Conservation (phyloP, 805 yeast genomes). For the Teunomyces gatunensis region DNA sequence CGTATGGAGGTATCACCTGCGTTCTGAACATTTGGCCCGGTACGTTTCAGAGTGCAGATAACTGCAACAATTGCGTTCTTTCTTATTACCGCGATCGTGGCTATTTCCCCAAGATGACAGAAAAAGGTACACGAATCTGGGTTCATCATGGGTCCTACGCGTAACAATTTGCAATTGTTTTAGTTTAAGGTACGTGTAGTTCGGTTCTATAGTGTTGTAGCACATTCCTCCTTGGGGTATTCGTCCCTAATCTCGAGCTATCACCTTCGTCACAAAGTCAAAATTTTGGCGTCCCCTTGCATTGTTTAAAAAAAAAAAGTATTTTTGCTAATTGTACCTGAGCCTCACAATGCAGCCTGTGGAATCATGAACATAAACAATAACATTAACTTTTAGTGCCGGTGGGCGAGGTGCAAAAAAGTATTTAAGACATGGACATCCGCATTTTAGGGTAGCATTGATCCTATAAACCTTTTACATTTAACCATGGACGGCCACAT, state of each 20-base stretch:
- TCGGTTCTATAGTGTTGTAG: background rate
- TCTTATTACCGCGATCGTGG: background rate
- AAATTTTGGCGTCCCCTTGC: slow-evolving; percentile 2
- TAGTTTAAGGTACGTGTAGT: too few relatives aligned
- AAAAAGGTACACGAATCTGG: too few relatives aligned
- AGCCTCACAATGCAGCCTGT: background rate
- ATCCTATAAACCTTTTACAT: too few relatives aligned
- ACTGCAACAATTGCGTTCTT: background rate
- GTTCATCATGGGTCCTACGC: too few relatives aligned
- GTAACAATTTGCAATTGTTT: too few relatives aligned
- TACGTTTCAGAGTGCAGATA: background rate
- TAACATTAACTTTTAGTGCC: background rate
- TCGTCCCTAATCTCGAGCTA: background rate
- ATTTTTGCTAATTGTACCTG: background rate
- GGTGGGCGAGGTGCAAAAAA: background rate
- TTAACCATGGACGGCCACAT: background rate
- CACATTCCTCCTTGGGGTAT: background rate
- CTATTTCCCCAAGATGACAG: too few relatives aligned
- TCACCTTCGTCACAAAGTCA: background rate
- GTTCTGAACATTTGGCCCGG: background rate
- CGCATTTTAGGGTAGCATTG: too few relatives aligned
- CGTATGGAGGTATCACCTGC: background rate
- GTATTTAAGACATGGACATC: background rate
- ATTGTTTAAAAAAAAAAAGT: background rate
- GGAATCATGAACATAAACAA: background rate